phyloP scores from a whole-genome alignment of 768 basidiomycete genomes.

The Suillus variegatus region DNA sequence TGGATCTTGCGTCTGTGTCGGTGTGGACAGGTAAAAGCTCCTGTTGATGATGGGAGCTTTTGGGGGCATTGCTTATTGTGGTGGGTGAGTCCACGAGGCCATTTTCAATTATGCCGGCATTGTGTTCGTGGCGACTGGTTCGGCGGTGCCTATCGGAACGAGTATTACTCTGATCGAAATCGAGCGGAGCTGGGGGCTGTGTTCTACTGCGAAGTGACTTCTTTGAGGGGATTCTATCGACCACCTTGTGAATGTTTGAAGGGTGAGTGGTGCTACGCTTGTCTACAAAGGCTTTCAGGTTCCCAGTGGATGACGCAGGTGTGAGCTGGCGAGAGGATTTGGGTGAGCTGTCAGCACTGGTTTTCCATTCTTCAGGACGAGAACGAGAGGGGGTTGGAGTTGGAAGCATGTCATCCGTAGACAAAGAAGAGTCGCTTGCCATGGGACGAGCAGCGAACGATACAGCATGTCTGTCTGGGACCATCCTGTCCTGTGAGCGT shows the following conservation, averaged over 20 bases:
- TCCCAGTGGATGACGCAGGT: conserved; percentile 34
- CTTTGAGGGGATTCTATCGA: conserved; percentile 24
- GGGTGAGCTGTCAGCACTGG: conserved; percentile 15
- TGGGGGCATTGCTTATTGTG: conserved; percentile 9
- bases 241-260: not conserved
- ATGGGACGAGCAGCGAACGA: conserved; percentile 33
- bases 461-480: conserved; percentile 33
- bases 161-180: conserved; percentile 14
- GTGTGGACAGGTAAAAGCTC: conserved; percentile 16
- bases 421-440: conserved; percentile 21
- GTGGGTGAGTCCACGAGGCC: conserved; percentile 27
- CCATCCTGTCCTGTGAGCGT: conserved; percentile 32
- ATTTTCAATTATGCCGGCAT: not conserved
- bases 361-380: conserved; percentile 20
- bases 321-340: conserved; percentile 23
- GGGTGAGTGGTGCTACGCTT: conserved; percentile 16
- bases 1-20: conserved; percentile 29
- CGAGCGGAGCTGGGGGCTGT: conserved; percentile 33
- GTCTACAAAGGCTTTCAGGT: conserved; percentile 29
- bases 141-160: conserved; percentile 15
- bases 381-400: conserved; percentile 28
- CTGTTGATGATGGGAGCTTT: conserved; percentile 14
- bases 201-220: conserved; percentile 25
- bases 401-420: conserved; percentile 26
- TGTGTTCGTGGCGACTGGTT: conserved; percentile 24